Evolutionary conservation across 78 protist genomes (phyloP).

Genomic region (Dictyostelium capitatum): DNA sequence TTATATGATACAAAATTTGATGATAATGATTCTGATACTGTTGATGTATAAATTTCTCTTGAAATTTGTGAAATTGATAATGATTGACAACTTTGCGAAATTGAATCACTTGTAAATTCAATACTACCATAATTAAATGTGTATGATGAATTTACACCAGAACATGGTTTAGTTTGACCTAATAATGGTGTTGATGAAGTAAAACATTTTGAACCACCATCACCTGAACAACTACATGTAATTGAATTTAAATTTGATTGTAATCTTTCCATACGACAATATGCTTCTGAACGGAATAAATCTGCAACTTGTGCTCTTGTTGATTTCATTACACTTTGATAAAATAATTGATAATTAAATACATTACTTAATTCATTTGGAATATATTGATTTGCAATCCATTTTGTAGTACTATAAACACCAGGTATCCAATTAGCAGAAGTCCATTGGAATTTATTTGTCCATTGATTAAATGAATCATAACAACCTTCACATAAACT

Average conservation of each 20-base stretch:
- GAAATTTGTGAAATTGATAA: not conserved
- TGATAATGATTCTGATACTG: not conserved
- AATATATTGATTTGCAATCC: not conserved
- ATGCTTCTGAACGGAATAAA: constrained; percentile 35
- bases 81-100: not conserved
- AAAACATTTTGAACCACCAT: constrained; percentile 11
- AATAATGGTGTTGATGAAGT: not conserved
- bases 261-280: not conserved
- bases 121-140: constrained; percentile 20
- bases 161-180: constrained; percentile 54
- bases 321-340: not conserved
- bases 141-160: not conserved
- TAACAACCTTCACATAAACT: not conserved
- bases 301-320: not conserved
- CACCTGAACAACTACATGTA: constrained; percentile 24
- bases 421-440: constrained; percentile 45
- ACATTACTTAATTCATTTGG: not conserved
- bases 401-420: not conserved
- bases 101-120: not conserved
- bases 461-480: constrained; percentile 2
- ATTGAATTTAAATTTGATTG: constrained; percentile 34
- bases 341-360: not conserved
- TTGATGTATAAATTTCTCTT: constrained; percentile 13
- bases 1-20: constrained; percentile 34
- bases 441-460: constrained; percentile 17